Base-by-base conservation (phyloP, 164 flowering plant genomes). In the Chloranthus sessilifolius region DNA sequence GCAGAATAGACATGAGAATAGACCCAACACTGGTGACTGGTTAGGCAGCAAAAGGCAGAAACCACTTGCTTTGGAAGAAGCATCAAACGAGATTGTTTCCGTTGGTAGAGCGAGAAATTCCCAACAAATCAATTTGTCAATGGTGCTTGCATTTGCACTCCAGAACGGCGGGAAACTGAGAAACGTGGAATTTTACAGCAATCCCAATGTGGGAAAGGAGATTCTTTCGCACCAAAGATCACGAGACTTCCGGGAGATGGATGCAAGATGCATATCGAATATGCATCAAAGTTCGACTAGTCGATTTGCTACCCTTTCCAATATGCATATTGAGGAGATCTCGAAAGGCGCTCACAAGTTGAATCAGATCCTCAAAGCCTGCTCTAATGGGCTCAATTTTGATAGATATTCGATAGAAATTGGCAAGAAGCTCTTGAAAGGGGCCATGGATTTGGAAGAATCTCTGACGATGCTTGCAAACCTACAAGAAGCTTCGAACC, bases 361-460 rank as follows among this genome's bases (percentile, higher is more conserved):
- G 29, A 78, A 87, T 51, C 85, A 81, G 55, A 81, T 91, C 47
- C 76, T 91, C 24, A 67, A 63, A 52, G 78, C 82, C 4, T 76
- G 82, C 65, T 64, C 80, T 5, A 69, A 66, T 47, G 87, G 85
- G 40, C 11, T 72, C 9, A 74, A 68, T 35, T 58, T 71, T 5
- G 79, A 77, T 15, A 50, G 65, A 29, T 65, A 74, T 53, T 81
- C 95, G 0, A 62, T 79, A 19, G 74, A 91, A 35, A 67, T 81
- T 5, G 98, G 95, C 17, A 75, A 69, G 47, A 83, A 90, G 43
- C 73, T 91, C 20, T 47, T 88, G 55, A 75, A 73, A 69, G 91
- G 95, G 5, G 92, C 98, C 8, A 68, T 73, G 56, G 88, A 87
- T 56, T 73, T 91, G 71, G 89, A 85, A 53, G 81, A 78, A 56